A percentile compares a stretch with the other conserved stretches of the same genome.
These are phyloP conservation scores for peach (Prunus persica) DNA, from an alignment of 306 rosid genomes.

Conservation along the genomic window Prunus_persica_NCBIv2 NC_034009.1:36347501-36348000, in stretches of 20 bases:
- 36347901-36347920: conserved; percentile 25
- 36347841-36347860: background rate
- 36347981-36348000: conserved; percentile 57
- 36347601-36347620: background rate
- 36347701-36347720: background rate
- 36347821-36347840: conserved; percentile 30
- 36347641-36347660: background rate
- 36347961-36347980: conserved; percentile 44
- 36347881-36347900: background rate
- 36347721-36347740: conserved; percentile 41
- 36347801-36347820: background rate
- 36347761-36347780: conserved; percentile 39
- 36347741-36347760: conserved; percentile 52
- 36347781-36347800: conserved; percentile 37
- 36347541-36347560: background rate
- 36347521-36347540: background rate
- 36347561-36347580: background rate
- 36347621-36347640: background rate
- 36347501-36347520: background rate
- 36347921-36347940: background rate
- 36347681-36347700: background rate
- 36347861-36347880: background rate
- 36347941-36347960: conserved; percentile 33
- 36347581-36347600: background rate
- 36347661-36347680: conserved; percentile 6